Evolutionary conservation across 495 filamentous ascomycete genomes (phyloP), one percentile per base, ranked within the genome.

Genomic region (Aspergillus leporis): DNA sequence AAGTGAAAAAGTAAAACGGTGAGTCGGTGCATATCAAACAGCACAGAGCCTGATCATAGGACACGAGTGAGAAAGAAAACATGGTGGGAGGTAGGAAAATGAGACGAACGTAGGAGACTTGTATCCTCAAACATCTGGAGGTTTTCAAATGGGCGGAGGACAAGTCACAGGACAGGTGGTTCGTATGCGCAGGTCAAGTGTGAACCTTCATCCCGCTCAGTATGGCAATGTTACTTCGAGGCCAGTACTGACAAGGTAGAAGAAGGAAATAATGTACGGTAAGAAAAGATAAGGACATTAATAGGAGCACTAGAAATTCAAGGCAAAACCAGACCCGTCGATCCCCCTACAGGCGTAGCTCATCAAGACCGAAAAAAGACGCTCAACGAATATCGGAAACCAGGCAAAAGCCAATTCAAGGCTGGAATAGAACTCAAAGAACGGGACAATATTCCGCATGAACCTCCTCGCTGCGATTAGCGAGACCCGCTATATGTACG

Each of bases 281-380:
- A 46, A 61, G 49, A 51, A 34, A 36, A 40, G 36, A 64, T 16
- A 31, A 62, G 48, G 55, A 62, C 48, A 66, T 58, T 63, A 63
- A 55, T 50, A 64, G 53, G 56, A 64, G 54, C 60, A 63, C 59
- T 64, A 65, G 61, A n/a, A 59, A 63, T 56, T 61, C 54, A 59
- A 53, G 55, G 31, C 32, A 45, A 57, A 63, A 62, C 59, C 53
- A 51, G 57, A 59, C 53, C 58, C 61, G 45, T 55, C 41, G 40
- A 59, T 59, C 50, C 61, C 53, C 64, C 56, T 47, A 47, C 51
- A 62, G 57, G 55, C 64, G 52, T 69, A 61, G 61, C 61, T 69
- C 55, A 66, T 69, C 66, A 70, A 61, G 56, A 65, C 59, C 55
- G 57, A 65, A 63, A 52, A 45, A 55, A 54, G 53, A 65, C 62